These are phyloP conservation scores for Heritiera littoralis DNA, from an alignment of 345 rosid genomes.

Conservation along the genomic window DNA sequence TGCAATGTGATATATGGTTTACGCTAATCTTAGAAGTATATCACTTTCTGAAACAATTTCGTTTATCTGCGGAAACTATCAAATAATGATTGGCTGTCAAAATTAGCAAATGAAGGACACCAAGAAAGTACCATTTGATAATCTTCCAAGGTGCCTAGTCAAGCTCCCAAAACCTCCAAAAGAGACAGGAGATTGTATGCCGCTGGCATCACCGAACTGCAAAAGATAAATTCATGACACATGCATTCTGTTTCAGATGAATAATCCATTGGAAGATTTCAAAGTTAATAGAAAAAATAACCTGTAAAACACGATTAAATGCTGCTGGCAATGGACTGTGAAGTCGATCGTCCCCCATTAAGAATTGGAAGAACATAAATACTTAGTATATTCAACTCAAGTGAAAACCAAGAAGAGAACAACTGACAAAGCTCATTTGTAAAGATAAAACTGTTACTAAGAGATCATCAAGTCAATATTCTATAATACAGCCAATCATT, in stretches of 20 bases:
- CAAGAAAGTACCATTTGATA: slow-evolving; percentile 65
- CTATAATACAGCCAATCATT: not conserved
- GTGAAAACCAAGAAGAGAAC: not conserved
- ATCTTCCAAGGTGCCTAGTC: slow-evolving; percentile 86
- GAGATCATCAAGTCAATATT: not conserved
- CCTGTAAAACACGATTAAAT: slow-evolving; percentile 91
- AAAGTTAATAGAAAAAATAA: slow-evolving; percentile 30
- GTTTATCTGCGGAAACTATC: not conserved
- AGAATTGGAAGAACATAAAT: slow-evolving; percentile 27
- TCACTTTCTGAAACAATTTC: not conserved
- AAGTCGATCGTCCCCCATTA: slow-evolving; percentile 37
- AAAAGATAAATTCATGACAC: slow-evolving; percentile 23
- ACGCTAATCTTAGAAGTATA: not conserved
- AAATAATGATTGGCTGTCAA: not conserved
- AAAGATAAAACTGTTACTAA: slow-evolving; percentile 11
- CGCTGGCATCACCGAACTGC: slow-evolving; percentile 99
- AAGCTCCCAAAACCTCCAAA: slow-evolving; percentile 99
- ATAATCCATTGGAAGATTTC: slow-evolving; percentile 17
- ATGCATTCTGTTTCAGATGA: slow-evolving; percentile 17
- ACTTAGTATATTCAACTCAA: slow-evolving; percentile 21
- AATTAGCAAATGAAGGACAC: slow-evolving; percentile 8
- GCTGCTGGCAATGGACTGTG: slow-evolving; percentile 91
- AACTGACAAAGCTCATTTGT: not conserved
- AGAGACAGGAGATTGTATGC: slow-evolving; percentile 97
- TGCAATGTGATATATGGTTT: not conserved